Conservation (phyloP, 129 eudicot species). For the Escallonia herrerae region DNA sequence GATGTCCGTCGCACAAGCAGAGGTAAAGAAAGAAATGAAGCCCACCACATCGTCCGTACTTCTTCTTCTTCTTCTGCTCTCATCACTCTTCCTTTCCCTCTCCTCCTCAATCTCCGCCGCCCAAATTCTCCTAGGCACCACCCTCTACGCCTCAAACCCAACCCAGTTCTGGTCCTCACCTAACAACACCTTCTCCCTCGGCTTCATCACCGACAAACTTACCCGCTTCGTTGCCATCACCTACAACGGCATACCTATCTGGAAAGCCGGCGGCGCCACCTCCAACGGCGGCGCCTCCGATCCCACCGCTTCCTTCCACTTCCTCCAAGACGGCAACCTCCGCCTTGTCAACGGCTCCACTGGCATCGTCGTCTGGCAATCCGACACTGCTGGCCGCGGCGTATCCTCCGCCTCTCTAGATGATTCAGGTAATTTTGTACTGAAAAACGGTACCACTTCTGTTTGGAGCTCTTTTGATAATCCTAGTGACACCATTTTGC, state of each 20-base stretch:
- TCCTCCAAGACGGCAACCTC: slow-evolving; percentile 2
- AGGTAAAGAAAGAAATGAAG: too few species aligned
- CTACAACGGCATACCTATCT: slow-evolving; percentile 4
- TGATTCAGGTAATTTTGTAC: slow-evolving; percentile 50
- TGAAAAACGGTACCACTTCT: slow-evolving; percentile 24
- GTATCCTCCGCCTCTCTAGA: slow-evolving; percentile 40
- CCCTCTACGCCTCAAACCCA: background rate
- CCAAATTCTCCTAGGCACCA: background rate
- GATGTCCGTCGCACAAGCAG: too few species aligned
- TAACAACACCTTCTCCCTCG: background rate
- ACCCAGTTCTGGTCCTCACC: background rate
- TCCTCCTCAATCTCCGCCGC: background rate
- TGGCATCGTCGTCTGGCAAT: background rate
- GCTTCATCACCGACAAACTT: background rate
- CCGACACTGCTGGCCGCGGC: slow-evolving; percentile 38
- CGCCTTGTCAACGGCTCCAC: background rate
- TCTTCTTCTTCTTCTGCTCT: background rate
- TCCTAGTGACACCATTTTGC: slow-evolving; percentile 61
- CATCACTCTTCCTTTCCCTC: background rate
- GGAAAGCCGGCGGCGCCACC: background rate
- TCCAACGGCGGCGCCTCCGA: background rate
- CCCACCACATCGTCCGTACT: too few species aligned
- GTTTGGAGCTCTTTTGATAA: slow-evolving; percentile 56
- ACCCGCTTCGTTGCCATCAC: background rate
- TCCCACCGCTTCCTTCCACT: background rate